phyloP scores from a whole-genome alignment of 2,329 filamentous ascomycete genomes.

The Pseudogymnoascus sp. region DNA sequence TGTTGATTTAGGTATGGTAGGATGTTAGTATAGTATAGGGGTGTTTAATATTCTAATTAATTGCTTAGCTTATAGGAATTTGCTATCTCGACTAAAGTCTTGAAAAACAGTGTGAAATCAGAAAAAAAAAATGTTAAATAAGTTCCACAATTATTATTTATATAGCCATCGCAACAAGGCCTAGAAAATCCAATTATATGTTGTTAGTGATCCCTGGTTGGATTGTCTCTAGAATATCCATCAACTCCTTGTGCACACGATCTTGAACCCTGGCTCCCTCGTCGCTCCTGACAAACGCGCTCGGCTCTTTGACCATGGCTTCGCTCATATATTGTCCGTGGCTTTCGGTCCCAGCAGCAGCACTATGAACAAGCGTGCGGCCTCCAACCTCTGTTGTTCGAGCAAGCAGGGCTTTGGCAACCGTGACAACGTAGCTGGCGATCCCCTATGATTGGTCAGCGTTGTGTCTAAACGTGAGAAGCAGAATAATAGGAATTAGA shows the following conservation, averaged over 20 bases:
- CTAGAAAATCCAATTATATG: constrained; percentile 25
- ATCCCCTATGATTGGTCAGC: constrained; percentile 12
- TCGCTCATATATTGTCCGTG: constrained; percentile 26
- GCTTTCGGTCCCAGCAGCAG: constrained; percentile 24
- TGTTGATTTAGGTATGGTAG: neutral
- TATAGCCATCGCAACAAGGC: neutral
- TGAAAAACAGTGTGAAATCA: constrained; percentile 23
- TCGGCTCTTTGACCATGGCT: constrained; percentile 24
- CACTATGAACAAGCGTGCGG: constrained; percentile 29
- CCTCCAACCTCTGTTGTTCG: constrained; percentile 30
- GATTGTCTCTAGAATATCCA: constrained; percentile 36
- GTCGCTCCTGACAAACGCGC: constrained; percentile 30
- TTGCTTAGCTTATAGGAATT: neutral
- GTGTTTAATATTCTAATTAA: neutral
- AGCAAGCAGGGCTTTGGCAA: constrained; percentile 23
- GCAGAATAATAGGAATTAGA: neutral
- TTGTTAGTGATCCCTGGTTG: constrained; percentile 34
- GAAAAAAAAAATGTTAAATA: no score
- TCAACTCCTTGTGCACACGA: constrained; percentile 37
- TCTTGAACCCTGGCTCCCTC: constrained; percentile 32
- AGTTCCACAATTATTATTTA: neutral
- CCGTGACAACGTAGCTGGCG: neutral
- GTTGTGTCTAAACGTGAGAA: constrained; percentile 19
- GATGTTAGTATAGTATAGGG: neutral
- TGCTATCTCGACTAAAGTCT: neutral